Evolutionary conservation across 2,329 filamentous ascomycete genomes (phyloP), one percentile per base, ranked within the genome.

Genomic region (Orbilia quercus): DNA sequence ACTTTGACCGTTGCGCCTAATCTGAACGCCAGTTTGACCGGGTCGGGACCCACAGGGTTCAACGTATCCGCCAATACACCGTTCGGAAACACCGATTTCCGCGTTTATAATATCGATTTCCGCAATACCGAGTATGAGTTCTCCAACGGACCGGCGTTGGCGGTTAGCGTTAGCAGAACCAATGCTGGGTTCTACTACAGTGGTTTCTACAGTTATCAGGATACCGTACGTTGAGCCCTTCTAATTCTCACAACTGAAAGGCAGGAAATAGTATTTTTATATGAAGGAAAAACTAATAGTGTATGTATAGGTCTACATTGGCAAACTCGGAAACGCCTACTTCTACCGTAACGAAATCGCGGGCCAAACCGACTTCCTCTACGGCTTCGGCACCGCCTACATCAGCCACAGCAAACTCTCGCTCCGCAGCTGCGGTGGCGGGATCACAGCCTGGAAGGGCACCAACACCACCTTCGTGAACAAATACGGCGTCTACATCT

Each of bases 161-260:
- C 88, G 0, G 77, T 90, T 5, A 86, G 84, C 16, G 82, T 89
- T 3, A 86, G 85, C 74, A 84, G 86, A 47, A 87, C 88, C 0
- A 90, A 90, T 77, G 84, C 86, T 0, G 87, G 87, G 0, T 90
- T 90, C 78, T 90, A 90, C 78, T 85, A 85, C 50, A 88, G 85
- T 50, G 86, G 87, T 0, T 86, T 90, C 76, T 88, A 88, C 77
- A 87, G 85, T 67, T 90, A 88, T 77, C 88, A 90, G 79, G 88
- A 90, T 74, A 90, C 88, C 6, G 86, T 72, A 55, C 38, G 67
- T 31, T 31, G 9, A 31, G 5, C 4, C 28, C 28, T 31, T 31
- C 28, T 31, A n/a, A n/a, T n/a, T n/a, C n/a, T n/a, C n/a, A n/a
- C n/a, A n/a, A n/a, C n/a, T n/a, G n/a, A n/a, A n/a, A n/a, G n/a